These are phyloP conservation scores for Cryptomeria japonica DNA, from an alignment of 75 land plant genomes.

Conservation along the genomic window DNA sequence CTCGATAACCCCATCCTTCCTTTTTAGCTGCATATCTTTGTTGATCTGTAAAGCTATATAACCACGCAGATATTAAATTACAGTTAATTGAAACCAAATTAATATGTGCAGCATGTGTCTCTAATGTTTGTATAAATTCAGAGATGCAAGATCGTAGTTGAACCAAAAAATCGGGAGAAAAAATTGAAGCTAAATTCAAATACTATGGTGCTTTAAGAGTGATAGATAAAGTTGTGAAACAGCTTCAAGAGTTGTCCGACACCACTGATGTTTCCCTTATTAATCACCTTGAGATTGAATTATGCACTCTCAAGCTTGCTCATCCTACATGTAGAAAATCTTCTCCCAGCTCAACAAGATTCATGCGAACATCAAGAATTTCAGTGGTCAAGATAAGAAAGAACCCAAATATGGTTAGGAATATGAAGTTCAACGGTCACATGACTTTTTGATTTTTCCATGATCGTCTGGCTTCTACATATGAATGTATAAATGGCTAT, in stretches of 20 bases:
- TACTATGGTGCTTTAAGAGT: too few relatives aligned
- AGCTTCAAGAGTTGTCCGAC: too few relatives aligned
- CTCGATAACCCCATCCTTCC: slow-evolving; percentile 83
- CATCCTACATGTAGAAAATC: neutral
- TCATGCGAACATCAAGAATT: neutral
- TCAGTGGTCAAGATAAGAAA: neutral
- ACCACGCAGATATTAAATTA: neutral
- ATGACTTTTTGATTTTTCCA: too few relatives aligned
- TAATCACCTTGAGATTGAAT: neutral
- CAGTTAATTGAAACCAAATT: neutral
- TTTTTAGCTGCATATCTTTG: slow-evolving; percentile 77
- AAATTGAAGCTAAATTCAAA: too few relatives aligned
- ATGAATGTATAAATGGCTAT: too few relatives aligned
- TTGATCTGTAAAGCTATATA: slow-evolving; percentile 92
- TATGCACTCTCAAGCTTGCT: neutral
- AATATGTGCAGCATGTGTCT: neutral
- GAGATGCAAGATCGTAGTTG: too few relatives aligned
- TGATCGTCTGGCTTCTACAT: too few relatives aligned
- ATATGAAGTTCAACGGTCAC: too few relatives aligned
- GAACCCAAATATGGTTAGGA: too few relatives aligned
- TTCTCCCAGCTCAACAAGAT: neutral
- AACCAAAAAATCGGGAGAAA: too few relatives aligned
- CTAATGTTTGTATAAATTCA: neutral
- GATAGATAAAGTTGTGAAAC: too few relatives aligned
- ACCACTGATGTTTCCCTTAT: neutral